Conservation (phyloP, 1,284 basidiomycete genomes). For the Cystobasidium slooffiae region DNA sequence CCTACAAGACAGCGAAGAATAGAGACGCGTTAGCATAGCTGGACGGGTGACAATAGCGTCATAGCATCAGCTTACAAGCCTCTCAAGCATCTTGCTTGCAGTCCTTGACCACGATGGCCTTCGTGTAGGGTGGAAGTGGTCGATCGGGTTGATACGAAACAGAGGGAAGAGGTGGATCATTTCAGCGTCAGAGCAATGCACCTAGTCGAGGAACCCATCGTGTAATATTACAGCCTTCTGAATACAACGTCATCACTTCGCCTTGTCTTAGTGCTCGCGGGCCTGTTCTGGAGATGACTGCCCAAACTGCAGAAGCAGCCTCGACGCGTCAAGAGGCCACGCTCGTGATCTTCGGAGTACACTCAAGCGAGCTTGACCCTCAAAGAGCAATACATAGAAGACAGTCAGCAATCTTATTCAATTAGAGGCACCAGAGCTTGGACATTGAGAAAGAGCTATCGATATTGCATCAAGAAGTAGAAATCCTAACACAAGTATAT, state of each 20-base stretch:
- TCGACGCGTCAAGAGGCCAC: too few species aligned
- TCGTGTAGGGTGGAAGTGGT: neutral
- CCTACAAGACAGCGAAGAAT: slow-evolving; percentile 53
- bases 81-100: slow-evolving; percentile 35
- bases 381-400: too few species aligned
- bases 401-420: too few species aligned
- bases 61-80: slow-evolving; percentile 11
- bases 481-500: neutral
- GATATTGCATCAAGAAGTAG: neutral
- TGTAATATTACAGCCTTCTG: too few species aligned
- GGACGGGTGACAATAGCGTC: neutral
- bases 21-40: slow-evolving; percentile 16
- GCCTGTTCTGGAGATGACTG: too few species aligned
- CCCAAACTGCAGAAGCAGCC: too few species aligned
- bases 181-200: neutral
- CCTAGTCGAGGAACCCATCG: too few species aligned
- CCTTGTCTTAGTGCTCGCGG: too few species aligned
- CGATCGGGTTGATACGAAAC: neutral
- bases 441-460: neutral
- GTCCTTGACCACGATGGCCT: slow-evolving; percentile 20
- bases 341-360: too few species aligned
- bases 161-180: neutral
- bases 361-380: too few species aligned
- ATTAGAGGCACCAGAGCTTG: too few species aligned
- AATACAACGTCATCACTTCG: too few species aligned